Conservation (phyloP, 2,329 filamentous ascomycete genomes). For the Ophiostoma triangulosporum region DNA sequence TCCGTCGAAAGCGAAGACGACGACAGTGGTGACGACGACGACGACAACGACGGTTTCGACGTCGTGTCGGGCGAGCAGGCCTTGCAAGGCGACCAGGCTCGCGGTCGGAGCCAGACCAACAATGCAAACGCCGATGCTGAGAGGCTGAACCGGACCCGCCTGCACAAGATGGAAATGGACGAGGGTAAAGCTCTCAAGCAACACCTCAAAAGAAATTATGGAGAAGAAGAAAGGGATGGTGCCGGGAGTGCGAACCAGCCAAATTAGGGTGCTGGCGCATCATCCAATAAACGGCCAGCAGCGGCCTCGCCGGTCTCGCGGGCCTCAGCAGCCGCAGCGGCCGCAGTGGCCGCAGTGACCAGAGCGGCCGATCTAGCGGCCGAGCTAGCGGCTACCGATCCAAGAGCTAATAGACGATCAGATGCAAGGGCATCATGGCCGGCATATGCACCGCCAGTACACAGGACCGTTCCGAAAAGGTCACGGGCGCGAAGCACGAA, state of each 20-base stretch:
- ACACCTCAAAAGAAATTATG: conserved; percentile 13
- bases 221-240: conserved; percentile 12
- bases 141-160: conserved; percentile 27
- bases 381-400: no score
- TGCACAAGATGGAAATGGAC: conserved; percentile 47
- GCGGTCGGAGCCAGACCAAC: neutral
- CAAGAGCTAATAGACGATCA: no score
- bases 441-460: neutral
- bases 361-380: no score
- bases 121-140: neutral
- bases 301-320: neutral
- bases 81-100: conserved; percentile 18
- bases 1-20: conserved; percentile 26
- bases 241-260: neutral
- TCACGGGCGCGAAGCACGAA: neutral
- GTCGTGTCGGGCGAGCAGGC: conserved; percentile 26
- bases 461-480: neutral
- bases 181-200: conserved; percentile 37
- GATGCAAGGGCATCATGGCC: no score
- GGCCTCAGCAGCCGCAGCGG: no score
- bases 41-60: conserved; percentile 30
- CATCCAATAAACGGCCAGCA: neutral
- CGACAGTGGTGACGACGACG: conserved; percentile 28
- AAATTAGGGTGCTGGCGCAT: neutral
- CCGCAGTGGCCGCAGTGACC: neutral